Evolutionary conservation across 345 rosid species (phyloP), one percentile per base, ranked within the genome.

Genomic region (Eucalyptus polybractea): DNA sequence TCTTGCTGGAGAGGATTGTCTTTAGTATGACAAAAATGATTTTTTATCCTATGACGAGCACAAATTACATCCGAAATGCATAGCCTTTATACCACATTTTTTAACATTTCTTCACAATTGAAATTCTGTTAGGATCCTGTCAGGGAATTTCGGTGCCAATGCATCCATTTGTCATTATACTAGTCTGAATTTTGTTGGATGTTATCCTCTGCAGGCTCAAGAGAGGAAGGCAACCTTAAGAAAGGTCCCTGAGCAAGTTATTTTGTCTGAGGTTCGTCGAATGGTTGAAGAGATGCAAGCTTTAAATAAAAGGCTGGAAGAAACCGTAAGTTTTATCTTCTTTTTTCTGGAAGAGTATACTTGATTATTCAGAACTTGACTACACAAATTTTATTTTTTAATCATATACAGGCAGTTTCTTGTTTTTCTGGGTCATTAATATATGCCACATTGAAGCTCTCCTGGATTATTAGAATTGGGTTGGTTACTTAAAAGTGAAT

Each of bases 281-380:
- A 95, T 98, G 99, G 99, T 98, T 69, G 97, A 96, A 90, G 94
- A 97, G 92, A 98, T 98, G 99, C 97, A 95, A 91, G 90, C 89
- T 87, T 90, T 98, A 86, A 98, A 97, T 92, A 95, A 89, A 92
- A 95, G 91, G 93, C 95, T 98, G 62, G 99, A 98, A 88, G 97
- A 96, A 90, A 96, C 98, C 54, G 99, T 98, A 90, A 90, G 96
- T 90, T 89, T 56, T 49, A 22, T 44, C 33, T 44, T 54, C 50
- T 81, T 42, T 49, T 22, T 31, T 65, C 49, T 88, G 49, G 86
- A n/a, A 53, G 22, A 72, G 67, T 50, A 15, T 40, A 76, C 62
- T 58, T 65, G 25, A 76, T 76, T 51, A 86, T 86, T 12, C 44
- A 21, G 45, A 76, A 37, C 47, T 37, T 37, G 83, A 76, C 47